phyloP scores from a whole-genome alignment of 768 basidiomycete genomes.

The Boletus tylopilopsis region DNA sequence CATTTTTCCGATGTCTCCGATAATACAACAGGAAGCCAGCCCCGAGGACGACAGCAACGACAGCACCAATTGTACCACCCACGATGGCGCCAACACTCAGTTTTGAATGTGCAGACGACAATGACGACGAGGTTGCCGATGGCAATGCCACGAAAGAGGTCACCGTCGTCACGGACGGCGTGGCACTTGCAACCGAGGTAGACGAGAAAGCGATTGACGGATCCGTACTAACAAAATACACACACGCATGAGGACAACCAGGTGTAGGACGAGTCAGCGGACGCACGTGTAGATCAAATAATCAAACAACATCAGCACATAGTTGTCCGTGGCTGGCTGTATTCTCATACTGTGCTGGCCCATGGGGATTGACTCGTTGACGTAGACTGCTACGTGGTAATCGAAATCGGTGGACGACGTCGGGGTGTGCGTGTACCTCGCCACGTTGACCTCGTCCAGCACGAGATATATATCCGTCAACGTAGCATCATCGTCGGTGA shows the following conservation, averaged over 20 bases:
- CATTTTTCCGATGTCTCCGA: neutral
- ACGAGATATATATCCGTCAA: constrained; percentile 4
- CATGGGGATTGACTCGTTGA: neutral
- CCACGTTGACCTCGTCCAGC: neutral
- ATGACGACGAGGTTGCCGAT: neutral
- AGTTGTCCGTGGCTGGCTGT: neutral
- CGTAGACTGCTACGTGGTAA: constrained; percentile 16
- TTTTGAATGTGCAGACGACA: neutral
- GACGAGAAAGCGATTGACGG: neutral
- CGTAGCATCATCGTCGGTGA: neutral
- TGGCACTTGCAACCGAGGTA: neutral
- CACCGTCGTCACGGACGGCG: too few relatives aligned
- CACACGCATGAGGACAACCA: neutral
- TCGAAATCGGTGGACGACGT: neutral
- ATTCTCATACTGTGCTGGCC: constrained; percentile 10
- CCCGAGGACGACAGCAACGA: neutral
- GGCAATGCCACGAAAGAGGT: neutral
- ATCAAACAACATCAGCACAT: constrained; percentile 14
- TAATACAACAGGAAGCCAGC: constrained; percentile 2
- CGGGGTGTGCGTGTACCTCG: constrained; percentile 2
- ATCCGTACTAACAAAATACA: constrained; percentile 3
- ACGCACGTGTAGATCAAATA: constrained; percentile 19
- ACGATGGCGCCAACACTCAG: constrained; percentile 3
- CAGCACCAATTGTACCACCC: constrained; percentile 6
- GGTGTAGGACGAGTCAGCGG: neutral